Percentiles rank a stretch among this genome's conserved stretches.
These are phyloP conservation scores for Exophiala sp. DNA, from an alignment of 2,329 filamentous ascomycete species.

Conservation along the genomic window DNA sequence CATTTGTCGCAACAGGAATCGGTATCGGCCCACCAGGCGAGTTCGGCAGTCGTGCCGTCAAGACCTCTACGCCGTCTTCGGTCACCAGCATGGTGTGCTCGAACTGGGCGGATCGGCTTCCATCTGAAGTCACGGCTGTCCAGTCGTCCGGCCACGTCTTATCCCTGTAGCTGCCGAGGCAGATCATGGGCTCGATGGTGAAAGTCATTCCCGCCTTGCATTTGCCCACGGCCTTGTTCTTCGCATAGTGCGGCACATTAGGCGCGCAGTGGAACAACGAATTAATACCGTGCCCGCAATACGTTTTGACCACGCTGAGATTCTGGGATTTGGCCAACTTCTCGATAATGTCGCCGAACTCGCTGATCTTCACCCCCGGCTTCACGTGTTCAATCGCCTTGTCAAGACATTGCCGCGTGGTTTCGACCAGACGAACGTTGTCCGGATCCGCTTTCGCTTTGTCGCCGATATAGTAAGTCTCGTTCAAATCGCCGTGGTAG, in stretches of 20 bases:
- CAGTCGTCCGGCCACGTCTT: slow-evolving; percentile 98
- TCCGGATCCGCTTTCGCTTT: slow-evolving; percentile 78
- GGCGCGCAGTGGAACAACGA: slow-evolving; percentile 87
- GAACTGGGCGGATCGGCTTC: slow-evolving; percentile 88
- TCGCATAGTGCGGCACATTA: slow-evolving; percentile 93
- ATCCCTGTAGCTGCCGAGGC: slow-evolving; percentile 80
- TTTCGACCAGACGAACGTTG: slow-evolving; percentile 82
- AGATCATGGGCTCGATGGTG: slow-evolving; percentile 98
- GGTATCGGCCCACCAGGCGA: slow-evolving; percentile 69
- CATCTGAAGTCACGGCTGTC: slow-evolving; percentile 91
- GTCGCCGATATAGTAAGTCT: slow-evolving; percentile 96
- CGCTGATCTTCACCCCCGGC: slow-evolving; percentile 84
- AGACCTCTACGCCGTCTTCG: slow-evolving; percentile 71
- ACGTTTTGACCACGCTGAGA: slow-evolving; percentile 90
- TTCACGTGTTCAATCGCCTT: slow-evolving; percentile 87
- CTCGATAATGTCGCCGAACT: slow-evolving; percentile 92
- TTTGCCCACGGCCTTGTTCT: slow-evolving; percentile 93
- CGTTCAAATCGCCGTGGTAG: slow-evolving; percentile 94
- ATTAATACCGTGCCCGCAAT: slow-evolving; percentile 95
- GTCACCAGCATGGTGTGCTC: slow-evolving; percentile 82
- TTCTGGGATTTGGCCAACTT: slow-evolving; percentile 80
- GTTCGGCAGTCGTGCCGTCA: slow-evolving; percentile 66
- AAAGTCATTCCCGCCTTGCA: slow-evolving; percentile 98
- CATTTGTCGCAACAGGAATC: slow-evolving; percentile 14
- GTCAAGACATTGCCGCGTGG: slow-evolving; percentile 82